phyloP scores from a whole-genome alignment of 2,329 filamentous ascomycete genomes.

The Monosporascus ibericus region DNA sequence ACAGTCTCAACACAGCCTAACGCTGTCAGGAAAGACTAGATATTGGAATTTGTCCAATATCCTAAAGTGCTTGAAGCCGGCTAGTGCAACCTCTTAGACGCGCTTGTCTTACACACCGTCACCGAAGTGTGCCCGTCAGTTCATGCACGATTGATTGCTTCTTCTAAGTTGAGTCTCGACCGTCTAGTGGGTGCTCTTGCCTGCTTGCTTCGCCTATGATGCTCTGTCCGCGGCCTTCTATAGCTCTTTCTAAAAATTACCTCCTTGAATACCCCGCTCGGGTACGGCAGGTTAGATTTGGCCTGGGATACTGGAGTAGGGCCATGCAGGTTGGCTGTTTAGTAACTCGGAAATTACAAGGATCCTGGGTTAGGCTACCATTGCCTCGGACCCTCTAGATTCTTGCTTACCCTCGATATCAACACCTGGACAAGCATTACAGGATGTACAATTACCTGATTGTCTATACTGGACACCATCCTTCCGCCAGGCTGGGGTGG shows the following conservation, averaged over 20 bases:
- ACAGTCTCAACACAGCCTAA: not conserved
- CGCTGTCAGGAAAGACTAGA: not conserved
- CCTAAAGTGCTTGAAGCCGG: slow-evolving; percentile 6
- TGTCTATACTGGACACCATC: not conserved
- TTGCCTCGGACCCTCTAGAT: not conserved
- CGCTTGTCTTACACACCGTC: slow-evolving; percentile 16
- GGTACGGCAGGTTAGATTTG: slow-evolving; percentile 5
- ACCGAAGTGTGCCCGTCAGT: not conserved
- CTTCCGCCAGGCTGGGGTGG: not conserved
- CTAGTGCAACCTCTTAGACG: slow-evolving; percentile 11
- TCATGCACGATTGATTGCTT: slow-evolving; percentile 13
- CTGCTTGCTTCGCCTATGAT: slow-evolving; percentile 14
- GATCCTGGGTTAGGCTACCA: not conserved
- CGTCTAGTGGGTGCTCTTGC: slow-evolving; percentile 15
- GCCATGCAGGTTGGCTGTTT: slow-evolving; percentile 17
- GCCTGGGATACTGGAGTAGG: slow-evolving; percentile 7
- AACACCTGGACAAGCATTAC: not conserved
- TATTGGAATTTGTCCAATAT: not conserved
- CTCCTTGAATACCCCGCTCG: not conserved
- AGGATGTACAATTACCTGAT: not conserved
- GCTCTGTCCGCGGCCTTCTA: slow-evolving; percentile 11
- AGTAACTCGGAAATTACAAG: not conserved
- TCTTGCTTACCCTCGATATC: not conserved
- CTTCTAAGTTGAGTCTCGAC: slow-evolving; percentile 9
- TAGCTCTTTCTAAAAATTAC: slow-evolving; percentile 14